A percentile compares a stretch with the other conserved stretches of the same genome.
Evolutionary conservation across 306 rosid species (phyloP).

Genomic region (Castanea mollissima): DNA sequence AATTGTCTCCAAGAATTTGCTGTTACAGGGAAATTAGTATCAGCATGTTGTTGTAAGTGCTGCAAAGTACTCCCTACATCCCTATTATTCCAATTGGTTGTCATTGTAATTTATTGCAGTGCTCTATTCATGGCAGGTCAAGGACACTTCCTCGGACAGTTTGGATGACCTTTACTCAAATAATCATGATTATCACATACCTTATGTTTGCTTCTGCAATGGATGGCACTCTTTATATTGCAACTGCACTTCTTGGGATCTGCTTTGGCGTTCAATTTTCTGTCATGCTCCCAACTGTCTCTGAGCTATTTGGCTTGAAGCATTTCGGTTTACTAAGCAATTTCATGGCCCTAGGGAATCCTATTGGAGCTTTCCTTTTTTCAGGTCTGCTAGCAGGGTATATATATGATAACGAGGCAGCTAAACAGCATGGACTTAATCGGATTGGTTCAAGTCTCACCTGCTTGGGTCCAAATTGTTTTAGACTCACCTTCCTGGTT

Average conservation of each 20-base stretch:
- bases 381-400: constrained; percentile 75
- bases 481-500: constrained; percentile 60
- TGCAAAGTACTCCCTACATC: neutral
- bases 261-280: constrained; percentile 82
- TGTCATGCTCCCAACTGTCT: constrained; percentile 75
- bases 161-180: constrained; percentile 80
- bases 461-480: constrained; percentile 71
- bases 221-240: constrained; percentile 56
- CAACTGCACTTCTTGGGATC: constrained; percentile 63
- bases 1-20: neutral
- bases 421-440: constrained; percentile 51
- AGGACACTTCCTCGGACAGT: constrained; percentile 63
- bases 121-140: constrained; percentile 40
- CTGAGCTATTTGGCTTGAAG: constrained; percentile 76
- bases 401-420: constrained; percentile 65
- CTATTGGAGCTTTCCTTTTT: constrained; percentile 77
- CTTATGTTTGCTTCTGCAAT: constrained; percentile 61
- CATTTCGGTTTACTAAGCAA: constrained; percentile 66
- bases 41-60: neutral
- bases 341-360: constrained; percentile 66
- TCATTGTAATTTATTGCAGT: neutral
- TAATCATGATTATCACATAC: constrained; percentile 54
- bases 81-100: constrained; percentile 1
- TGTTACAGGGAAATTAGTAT: neutral
- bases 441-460: constrained; percentile 29